These are phyloP conservation scores for Leishmania gerbilli DNA, from an alignment of 208 protist species.

Conservation along the genomic window DNA sequence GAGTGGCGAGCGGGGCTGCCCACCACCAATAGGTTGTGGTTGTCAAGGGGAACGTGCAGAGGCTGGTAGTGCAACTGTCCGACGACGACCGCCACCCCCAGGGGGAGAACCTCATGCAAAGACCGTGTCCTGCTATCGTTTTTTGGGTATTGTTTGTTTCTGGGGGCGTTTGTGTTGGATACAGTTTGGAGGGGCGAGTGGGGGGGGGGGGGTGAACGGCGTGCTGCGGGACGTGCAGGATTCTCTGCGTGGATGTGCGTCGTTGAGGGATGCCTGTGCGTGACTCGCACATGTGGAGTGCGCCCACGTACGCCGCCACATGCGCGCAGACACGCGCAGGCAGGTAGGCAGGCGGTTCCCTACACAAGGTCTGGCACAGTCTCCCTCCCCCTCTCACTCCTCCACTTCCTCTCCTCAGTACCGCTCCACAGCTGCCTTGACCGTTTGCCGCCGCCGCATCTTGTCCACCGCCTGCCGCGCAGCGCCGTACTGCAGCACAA, in stretches of 20 bases:
- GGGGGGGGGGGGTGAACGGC: neutral
- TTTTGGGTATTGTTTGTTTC: too few relatives aligned
- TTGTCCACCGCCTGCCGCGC: conserved; percentile 70
- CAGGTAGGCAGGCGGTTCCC: neutral
- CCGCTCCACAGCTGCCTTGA: conserved; percentile 51
- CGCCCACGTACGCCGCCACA: neutral
- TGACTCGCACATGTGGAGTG: neutral
- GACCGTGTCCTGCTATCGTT: neutral
- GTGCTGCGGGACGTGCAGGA: too few relatives aligned
- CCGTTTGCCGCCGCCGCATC: conserved; percentile 61
- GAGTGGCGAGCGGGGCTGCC: neutral
- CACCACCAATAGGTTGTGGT: neutral
- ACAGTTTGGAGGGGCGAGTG: too few relatives aligned
- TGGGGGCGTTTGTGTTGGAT: neutral
- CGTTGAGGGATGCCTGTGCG: neutral
- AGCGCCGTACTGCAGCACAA: conserved; percentile 66
- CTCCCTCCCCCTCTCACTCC: neutral
- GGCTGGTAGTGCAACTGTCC: neutral
- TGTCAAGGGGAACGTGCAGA: neutral
- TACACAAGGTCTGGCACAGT: neutral
- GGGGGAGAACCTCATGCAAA: neutral
- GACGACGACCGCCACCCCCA: neutral
- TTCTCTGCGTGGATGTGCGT: neutral
- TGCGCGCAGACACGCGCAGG: conserved; percentile 1
- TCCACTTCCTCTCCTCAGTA: conserved; percentile 29